phyloP scores from a whole-genome alignment of 2,329 filamentous ascomycete genomes.

The Paraconiothyrium brasiliense region DNA sequence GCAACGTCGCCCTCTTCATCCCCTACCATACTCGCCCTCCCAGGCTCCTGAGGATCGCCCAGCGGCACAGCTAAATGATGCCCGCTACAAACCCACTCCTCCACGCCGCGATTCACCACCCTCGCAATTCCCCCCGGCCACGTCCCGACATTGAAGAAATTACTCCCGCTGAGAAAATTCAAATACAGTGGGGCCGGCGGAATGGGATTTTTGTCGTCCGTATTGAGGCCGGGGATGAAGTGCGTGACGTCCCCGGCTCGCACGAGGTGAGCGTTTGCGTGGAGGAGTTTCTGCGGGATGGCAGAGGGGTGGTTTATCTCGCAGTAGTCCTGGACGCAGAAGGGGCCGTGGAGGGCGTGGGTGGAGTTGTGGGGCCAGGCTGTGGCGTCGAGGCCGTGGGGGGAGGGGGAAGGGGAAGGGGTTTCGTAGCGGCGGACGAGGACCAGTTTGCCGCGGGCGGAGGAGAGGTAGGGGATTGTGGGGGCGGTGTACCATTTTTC shows the following conservation, averaged over 20 bases:
- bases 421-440: slow-evolving; percentile 82
- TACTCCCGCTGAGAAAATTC: slow-evolving; percentile 90
- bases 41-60: slow-evolving; percentile 18
- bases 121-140: slow-evolving; percentile 94
- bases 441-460: slow-evolving; percentile 83
- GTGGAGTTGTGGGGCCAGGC: slow-evolving; percentile 90
- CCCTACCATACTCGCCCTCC: slow-evolving; percentile 30
- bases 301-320: slow-evolving; percentile 79
- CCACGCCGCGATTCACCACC: slow-evolving; percentile 82
- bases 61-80: slow-evolving; percentile 53
- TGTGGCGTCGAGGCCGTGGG: slow-evolving; percentile 64
- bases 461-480: slow-evolving; percentile 82
- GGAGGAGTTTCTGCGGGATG: slow-evolving; percentile 82
- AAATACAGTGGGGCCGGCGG: slow-evolving; percentile 75
- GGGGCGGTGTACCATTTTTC: slow-evolving; percentile 75
- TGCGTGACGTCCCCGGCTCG: slow-evolving; percentile 62
- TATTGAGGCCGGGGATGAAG: slow-evolving; percentile 52
- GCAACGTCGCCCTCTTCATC: slow-evolving; percentile 21
- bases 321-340: slow-evolving; percentile 95
- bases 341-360: slow-evolving; percentile 75
- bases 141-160: slow-evolving; percentile 91
- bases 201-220: slow-evolving; percentile 51
- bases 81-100: slow-evolving; percentile 65
- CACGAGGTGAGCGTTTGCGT: slow-evolving; percentile 78
- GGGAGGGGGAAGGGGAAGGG: slow-evolving; percentile 54